A percentile compares a stretch with the other conserved stretches of the same genome.
Conservation (phyloP, 192 early-diverging fungal genomes). For the Backusella morwellensis region DNA sequence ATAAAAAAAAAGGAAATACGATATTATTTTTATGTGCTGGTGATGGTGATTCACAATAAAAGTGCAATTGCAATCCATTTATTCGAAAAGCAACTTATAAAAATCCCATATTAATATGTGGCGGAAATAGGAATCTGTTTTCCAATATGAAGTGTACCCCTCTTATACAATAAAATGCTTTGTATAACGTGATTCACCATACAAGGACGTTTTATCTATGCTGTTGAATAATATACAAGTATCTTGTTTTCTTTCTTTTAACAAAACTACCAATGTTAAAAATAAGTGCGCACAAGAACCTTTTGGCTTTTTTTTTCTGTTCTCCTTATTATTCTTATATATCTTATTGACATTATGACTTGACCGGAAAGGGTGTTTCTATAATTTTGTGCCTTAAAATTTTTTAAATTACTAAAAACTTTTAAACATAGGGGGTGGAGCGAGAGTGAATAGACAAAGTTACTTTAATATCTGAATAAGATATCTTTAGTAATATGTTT, state of each 20-base stretch:
- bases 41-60: background rate
- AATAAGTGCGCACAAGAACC: no score
- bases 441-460: background rate
- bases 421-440: background rate
- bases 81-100: background rate
- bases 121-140: background rate
- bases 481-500: background rate
- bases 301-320: background rate
- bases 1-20: background rate
- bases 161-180: background rate
- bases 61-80: background rate
- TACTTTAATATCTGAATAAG: background rate
- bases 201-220: no score
- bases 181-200: background rate
- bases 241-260: background rate
- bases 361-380: background rate
- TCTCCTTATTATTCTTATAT: background rate
- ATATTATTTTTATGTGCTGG: background rate
- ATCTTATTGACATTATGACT: constrained; percentile 5
- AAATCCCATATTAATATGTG: background rate
- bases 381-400: background rate
- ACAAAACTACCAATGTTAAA: background rate
- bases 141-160: background rate
- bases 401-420: background rate
- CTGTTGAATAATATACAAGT: background rate